These are phyloP conservation scores for Nigrograna mackinnonii DNA, from an alignment of 2,329 filamentous ascomycete species.

Conservation along the genomic window DNA sequence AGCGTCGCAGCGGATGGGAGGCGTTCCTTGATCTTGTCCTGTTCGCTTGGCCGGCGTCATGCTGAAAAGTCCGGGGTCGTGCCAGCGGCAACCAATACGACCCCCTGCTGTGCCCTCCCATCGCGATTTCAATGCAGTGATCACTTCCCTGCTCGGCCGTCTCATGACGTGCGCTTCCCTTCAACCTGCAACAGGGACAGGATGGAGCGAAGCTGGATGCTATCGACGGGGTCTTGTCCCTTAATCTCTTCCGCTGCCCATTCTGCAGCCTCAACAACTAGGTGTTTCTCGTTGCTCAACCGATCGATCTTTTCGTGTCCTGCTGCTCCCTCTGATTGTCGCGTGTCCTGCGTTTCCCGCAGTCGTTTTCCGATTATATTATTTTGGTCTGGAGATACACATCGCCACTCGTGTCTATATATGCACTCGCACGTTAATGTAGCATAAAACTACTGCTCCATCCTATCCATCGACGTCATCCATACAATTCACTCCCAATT, in stretches of 20 bases:
- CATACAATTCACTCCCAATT: background rate
- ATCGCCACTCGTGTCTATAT: too few relatives aligned
- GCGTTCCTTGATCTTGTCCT: conserved; percentile 7
- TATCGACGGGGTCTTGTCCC: background rate
- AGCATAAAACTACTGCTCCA: too few relatives aligned
- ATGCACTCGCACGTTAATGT: too few relatives aligned
- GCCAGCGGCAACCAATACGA: conserved; percentile 16
- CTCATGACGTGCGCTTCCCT: conserved; percentile 31
- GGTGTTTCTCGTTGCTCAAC: too few relatives aligned
- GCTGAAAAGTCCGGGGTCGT: conserved; percentile 10
- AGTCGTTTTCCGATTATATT: background rate
- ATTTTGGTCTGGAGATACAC: too few relatives aligned
- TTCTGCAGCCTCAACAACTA: too few relatives aligned
- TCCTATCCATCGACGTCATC: background rate
- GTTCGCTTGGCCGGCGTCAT: conserved; percentile 21
- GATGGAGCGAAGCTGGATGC: conserved; percentile 1
- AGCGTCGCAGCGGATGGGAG: too few relatives aligned
- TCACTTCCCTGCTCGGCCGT: conserved; percentile 28
- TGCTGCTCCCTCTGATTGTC: background rate
- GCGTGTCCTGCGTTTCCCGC: background rate
- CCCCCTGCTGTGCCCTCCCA: conserved; percentile 13
- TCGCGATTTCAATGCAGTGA: conserved; percentile 26
- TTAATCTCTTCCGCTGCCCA: background rate
- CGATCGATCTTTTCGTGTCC: too few relatives aligned
- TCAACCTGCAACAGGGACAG: conserved; percentile 11